phyloP scores from a whole-genome alignment of 768 basidiomycete genomes.

The Phanerochaete carnosa region DNA sequence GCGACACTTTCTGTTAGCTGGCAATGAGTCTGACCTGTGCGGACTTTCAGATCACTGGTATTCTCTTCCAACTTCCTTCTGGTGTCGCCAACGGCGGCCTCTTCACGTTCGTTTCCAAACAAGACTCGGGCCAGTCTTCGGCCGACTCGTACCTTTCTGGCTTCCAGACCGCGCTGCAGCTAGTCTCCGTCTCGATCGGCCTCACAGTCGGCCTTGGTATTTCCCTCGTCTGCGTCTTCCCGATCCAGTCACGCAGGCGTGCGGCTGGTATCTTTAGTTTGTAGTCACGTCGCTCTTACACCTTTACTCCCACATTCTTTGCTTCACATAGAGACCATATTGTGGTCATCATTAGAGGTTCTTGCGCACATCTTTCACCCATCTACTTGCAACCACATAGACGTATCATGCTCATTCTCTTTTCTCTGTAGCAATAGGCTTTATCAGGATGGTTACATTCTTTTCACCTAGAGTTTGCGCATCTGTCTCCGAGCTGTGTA shows the following conservation, averaged over 20 bases:
- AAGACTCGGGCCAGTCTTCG: slow-evolving; percentile 44
- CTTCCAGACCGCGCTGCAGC: slow-evolving; percentile 72
- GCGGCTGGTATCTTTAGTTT: slow-evolving; percentile 64
- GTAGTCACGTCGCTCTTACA: slow-evolving; percentile 22
- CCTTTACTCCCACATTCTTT: neutral
- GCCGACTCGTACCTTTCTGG: slow-evolving; percentile 57
- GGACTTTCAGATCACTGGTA: slow-evolving; percentile 57
- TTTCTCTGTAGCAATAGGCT: slow-evolving; percentile 2
- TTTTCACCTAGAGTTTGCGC: neutral
- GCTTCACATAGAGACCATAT: neutral
- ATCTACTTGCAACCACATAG: neutral
- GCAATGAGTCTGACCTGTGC: neutral
- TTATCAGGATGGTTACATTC: neutral
- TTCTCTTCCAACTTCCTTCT: slow-evolving; percentile 82
- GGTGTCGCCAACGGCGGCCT: slow-evolving; percentile 80
- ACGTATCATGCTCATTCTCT: neutral
- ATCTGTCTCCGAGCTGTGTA: neutral
- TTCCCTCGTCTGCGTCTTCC: slow-evolving; percentile 63
- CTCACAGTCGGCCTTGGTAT: slow-evolving; percentile 79
- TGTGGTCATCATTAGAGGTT: neutral
- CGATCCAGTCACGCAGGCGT: slow-evolving; percentile 53
- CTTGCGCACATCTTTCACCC: neutral
- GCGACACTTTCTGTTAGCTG: neutral
- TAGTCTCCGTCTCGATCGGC: slow-evolving; percentile 75
- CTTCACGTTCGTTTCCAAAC: slow-evolving; percentile 61